Percentiles rank a stretch among this genome's conserved stretches.
phyloP scores from a whole-genome alignment of 441 rosid genomes.

The Arabidopsis lyrata region DNA sequence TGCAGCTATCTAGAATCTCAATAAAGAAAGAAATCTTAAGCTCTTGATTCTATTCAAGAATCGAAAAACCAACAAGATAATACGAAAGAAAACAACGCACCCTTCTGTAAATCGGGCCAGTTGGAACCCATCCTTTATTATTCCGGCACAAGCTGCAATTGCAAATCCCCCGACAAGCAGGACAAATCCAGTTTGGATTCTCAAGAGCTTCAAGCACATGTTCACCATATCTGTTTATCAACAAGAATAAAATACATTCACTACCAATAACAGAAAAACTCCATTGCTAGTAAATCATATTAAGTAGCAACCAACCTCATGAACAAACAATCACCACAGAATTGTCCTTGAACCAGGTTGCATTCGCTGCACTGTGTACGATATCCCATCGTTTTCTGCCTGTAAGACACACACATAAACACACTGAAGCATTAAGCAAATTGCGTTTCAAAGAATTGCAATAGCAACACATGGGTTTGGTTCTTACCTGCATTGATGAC shows the following conservation, averaged over 20 bases:
- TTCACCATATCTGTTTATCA: constrained; percentile 77
- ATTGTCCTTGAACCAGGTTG: constrained; percentile 81
- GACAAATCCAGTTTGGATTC: constrained; percentile 84
- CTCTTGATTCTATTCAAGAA: constrained; percentile 26
- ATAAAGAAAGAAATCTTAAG: constrained; percentile 34
- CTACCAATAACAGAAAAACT: not conserved
- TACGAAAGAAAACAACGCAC: constrained; percentile 44
- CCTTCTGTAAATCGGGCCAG: constrained; percentile 74
- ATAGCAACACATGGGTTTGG: constrained; percentile 1
- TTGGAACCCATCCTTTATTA: constrained; percentile 88
- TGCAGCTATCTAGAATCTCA: constrained; percentile 53
- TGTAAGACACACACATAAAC: constrained; percentile 40
- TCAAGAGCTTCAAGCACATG: constrained; percentile 87
- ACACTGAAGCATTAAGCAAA: constrained; percentile 1
- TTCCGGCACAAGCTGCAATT: constrained; percentile 90
- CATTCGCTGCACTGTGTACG: constrained; percentile 78
- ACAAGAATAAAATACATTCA: constrained; percentile 13
- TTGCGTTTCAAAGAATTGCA: not conserved
- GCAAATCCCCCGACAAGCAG: constrained; percentile 91
- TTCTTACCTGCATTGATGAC: constrained; percentile 90
- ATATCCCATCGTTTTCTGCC: constrained; percentile 94
- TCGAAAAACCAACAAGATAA: not conserved
- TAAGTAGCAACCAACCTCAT: constrained; percentile 56
- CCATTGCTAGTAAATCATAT: not conserved
- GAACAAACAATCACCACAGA: constrained; percentile 93